These are phyloP conservation scores for Delonix regia DNA, from an alignment of 306 rosid genomes.

Conservation along the genomic window DNA sequence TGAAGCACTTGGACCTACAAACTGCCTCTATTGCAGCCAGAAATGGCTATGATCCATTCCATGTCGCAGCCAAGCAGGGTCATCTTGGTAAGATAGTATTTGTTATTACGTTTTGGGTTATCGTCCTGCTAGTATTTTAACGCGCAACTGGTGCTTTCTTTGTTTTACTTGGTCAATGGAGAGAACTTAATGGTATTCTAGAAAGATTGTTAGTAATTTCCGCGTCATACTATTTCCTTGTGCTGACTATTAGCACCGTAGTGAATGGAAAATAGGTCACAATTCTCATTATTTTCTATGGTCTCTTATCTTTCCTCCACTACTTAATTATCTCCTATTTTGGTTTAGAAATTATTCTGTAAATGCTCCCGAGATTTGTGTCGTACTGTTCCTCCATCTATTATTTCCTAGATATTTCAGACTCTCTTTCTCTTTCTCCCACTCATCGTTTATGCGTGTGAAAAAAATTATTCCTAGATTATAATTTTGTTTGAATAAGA, in stretches of 20 bases:
- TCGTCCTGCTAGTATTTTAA: constrained; percentile 12
- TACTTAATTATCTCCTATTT: neutral
- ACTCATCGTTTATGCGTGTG: neutral
- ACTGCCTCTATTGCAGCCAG: constrained; percentile 75
- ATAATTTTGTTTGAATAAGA: constrained; percentile 15
- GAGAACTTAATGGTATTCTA: constrained; percentile 1
- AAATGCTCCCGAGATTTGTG: neutral
- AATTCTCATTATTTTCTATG: neutral
- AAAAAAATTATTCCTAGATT: constrained; percentile 10
- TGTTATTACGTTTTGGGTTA: constrained; percentile 14
- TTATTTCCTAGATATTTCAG: neutral
- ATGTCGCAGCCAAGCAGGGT: constrained; percentile 88
- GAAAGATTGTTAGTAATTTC: constrained; percentile 5
- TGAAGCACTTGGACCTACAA: constrained; percentile 77
- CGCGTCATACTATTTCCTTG: neutral
- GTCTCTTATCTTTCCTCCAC: neutral
- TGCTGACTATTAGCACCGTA: neutral
- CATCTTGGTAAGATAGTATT: constrained; percentile 74
- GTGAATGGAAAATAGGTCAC: neutral
- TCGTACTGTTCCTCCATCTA: neutral
- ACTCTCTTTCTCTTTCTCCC: neutral
- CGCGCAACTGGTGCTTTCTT: neutral
- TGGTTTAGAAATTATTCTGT: neutral
- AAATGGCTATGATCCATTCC: constrained; percentile 90
- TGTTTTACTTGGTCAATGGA: constrained; percentile 18